phyloP scores from a whole-genome alignment of 208 protist genomes.

The Novymonas esmeraldas region DNA sequence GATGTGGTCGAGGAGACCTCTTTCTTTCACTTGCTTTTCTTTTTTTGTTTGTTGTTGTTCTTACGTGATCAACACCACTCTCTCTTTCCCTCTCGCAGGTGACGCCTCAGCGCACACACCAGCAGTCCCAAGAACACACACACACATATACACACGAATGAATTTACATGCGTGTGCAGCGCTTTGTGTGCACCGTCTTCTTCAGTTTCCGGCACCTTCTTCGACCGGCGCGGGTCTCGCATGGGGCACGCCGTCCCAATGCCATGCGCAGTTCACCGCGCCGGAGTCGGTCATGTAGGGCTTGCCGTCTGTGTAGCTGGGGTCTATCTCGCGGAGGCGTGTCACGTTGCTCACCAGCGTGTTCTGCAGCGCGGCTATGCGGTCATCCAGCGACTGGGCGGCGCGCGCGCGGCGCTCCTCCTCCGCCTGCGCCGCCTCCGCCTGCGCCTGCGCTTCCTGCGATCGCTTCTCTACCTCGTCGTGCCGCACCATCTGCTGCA shows the following conservation, averaged over 20 bases:
- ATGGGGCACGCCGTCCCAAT: slow-evolving; percentile 36
- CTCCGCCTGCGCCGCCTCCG: slow-evolving; percentile 8
- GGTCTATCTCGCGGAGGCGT: slow-evolving; percentile 71
- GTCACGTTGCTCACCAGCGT: slow-evolving; percentile 66
- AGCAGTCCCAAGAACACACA: no score
- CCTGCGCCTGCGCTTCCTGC: slow-evolving; percentile 42
- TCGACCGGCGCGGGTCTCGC: background rate
- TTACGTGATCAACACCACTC: no score
- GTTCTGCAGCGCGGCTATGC: slow-evolving; percentile 66
- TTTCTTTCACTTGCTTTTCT: background rate
- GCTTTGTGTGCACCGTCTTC: no score
- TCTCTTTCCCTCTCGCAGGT: no score
- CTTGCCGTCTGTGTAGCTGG: slow-evolving; percentile 49
- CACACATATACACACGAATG: no score
- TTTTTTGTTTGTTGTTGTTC: background rate
- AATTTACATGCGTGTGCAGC: no score
- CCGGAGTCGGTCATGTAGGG: slow-evolving; percentile 73
- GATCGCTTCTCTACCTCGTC: slow-evolving; percentile 64
- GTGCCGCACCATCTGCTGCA: slow-evolving; percentile 82
- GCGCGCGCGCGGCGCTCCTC: slow-evolving; percentile 21
- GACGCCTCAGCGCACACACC: no score
- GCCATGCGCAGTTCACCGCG: slow-evolving; percentile 79
- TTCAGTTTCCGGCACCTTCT: background rate
- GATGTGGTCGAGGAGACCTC: no score
- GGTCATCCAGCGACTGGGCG: slow-evolving; percentile 49